These are phyloP conservation scores for Tricholoma hemisulphureum DNA, from an alignment of 768 basidiomycete species.

Conservation along the genomic window DNA sequence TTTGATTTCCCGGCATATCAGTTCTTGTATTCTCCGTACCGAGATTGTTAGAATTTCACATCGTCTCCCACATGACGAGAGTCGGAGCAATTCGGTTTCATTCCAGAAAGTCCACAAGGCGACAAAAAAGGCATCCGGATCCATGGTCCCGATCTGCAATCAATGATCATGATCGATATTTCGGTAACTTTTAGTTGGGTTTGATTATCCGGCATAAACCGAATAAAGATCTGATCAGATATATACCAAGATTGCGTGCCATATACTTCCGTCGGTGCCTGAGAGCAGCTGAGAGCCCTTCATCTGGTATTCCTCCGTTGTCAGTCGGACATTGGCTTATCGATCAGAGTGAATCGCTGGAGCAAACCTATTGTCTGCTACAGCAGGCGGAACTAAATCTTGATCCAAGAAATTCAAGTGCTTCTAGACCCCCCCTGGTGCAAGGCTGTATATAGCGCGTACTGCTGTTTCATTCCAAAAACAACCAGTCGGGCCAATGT, in stretches of 20 bases:
- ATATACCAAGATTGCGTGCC: conserved; percentile 8
- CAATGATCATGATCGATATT: conserved; percentile 40
- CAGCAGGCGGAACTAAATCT: neutral
- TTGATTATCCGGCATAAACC: conserved; percentile 17
- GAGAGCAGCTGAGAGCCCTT: no score
- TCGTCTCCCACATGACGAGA: neutral
- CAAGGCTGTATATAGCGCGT: neutral
- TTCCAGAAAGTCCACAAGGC: conserved; percentile 13
- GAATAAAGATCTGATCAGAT: conserved; percentile 20
- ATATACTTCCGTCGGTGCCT: conserved; percentile 34
- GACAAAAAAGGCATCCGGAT: conserved; percentile 10
- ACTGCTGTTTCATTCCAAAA: neutral
- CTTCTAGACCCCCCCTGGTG: neutral
- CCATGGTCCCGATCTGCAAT: conserved; percentile 25
- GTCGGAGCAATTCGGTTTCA: conserved; percentile 1
- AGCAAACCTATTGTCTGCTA: neutral
- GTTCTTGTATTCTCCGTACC: neutral
- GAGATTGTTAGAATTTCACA: neutral
- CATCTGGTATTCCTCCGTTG: neutral
- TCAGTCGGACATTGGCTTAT: neutral
- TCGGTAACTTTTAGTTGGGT: conserved; percentile 20
- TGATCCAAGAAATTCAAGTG: neutral
- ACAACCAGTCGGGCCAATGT: neutral
- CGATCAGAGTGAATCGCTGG: neutral
- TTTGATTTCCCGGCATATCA: neutral